Conservation (phyloP, 768 basidiomycete species). For the Ephemerocybe angulata region DNA sequence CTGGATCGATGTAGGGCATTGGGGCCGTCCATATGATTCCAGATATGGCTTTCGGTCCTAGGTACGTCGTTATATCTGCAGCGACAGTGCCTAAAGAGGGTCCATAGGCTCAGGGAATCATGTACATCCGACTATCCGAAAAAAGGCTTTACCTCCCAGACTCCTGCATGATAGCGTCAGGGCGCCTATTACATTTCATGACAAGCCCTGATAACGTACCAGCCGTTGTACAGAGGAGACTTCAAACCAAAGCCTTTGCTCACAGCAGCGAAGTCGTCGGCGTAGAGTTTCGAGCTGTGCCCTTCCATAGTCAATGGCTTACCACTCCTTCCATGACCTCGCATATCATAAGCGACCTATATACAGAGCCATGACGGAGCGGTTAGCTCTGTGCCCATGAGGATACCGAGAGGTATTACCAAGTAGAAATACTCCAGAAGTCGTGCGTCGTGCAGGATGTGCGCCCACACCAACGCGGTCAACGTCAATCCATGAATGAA, state of each 20-base stretch:
- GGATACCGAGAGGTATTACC: no score
- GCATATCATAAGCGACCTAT: slow-evolving; percentile 35
- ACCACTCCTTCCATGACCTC: slow-evolving; percentile 32
- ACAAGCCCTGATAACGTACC: slow-evolving; percentile 19
- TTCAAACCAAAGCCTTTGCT: slow-evolving; percentile 24
- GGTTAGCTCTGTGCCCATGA: no score
- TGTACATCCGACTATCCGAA: not conserved
- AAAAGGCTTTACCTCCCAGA: not conserved
- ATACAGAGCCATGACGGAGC: not conserved
- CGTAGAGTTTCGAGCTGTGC: slow-evolving; percentile 25
- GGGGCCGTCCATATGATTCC: slow-evolving; percentile 27
- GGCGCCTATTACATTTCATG: no score
- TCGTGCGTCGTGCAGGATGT: not conserved
- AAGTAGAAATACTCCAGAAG: no score
- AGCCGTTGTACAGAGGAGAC: slow-evolving; percentile 28
- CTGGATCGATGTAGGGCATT: slow-evolving; percentile 21
- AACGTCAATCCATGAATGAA: not conserved
- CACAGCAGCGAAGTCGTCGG: slow-evolving; percentile 31
- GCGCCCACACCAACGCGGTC: not conserved
- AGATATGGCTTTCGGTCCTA: slow-evolving; percentile 24
- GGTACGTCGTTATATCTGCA: slow-evolving; percentile 25
- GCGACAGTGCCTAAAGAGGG: no score
- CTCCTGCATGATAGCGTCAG: not conserved
- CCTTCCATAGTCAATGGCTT: slow-evolving; percentile 25
- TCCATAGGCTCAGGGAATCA: no score